Evolutionary conservation across 352 stramenopile species (phyloP).

Genomic region (Blastocystis sp.): DNA sequence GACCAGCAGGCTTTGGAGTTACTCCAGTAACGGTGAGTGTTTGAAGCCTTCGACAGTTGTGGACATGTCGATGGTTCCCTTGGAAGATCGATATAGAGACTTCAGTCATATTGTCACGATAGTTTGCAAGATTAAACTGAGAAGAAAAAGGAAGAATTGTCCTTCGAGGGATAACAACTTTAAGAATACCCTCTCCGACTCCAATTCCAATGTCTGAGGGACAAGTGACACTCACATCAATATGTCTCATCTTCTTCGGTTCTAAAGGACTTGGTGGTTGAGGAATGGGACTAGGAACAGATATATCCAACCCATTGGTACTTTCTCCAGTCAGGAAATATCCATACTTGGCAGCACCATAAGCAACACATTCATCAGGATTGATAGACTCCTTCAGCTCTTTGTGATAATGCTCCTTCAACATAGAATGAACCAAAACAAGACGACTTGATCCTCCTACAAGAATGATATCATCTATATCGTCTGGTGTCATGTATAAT

Average conservation of each 20-base stretch:
- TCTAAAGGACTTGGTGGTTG: neutral
- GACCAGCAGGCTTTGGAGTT: neutral
- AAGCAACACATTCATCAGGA: conserved; percentile 73
- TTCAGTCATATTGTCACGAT: neutral
- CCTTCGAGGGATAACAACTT: neutral
- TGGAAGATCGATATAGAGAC: neutral
- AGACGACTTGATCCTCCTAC: conserved; percentile 68
- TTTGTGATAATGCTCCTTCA: neutral
- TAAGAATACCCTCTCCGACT: neutral
- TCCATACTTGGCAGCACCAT: conserved; percentile 59
- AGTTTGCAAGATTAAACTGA: neutral
- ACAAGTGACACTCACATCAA: neutral
- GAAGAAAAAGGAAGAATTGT: neutral
- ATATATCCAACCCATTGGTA: no score
- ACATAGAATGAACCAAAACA: neutral
- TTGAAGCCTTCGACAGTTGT: neutral
- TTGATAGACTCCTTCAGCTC: neutral
- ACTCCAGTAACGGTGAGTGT: neutral
- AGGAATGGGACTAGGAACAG: neutral
- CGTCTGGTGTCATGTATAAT: neutral
- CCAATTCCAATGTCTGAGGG: neutral
- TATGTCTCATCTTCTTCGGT: no score
- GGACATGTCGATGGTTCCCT: neutral
- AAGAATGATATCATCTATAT: conserved; percentile 72
- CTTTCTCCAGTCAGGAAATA: neutral